Conservation (phyloP, 495 filamentous ascomycete species). For the Melanomma pulvis-pyrius region DNA sequence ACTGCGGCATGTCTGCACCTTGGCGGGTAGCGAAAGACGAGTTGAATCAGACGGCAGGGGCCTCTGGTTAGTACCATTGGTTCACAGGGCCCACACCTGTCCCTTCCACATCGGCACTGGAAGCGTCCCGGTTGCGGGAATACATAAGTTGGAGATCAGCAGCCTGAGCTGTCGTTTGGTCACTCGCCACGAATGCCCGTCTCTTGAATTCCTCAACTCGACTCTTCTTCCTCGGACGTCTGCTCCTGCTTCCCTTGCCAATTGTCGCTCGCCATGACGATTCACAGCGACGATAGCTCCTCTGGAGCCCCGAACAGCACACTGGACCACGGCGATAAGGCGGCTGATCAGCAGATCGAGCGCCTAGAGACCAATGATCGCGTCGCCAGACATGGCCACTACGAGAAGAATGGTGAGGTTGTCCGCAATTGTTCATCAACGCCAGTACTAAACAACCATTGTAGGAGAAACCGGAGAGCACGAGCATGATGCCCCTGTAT, state of each 20-base stretch:
- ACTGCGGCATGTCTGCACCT: not conserved
- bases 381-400: constrained; percentile 16
- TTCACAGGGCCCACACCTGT: too few relatives aligned
- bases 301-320: not conserved
- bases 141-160: too few relatives aligned
- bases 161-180: too few relatives aligned
- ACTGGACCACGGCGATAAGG: not conserved
- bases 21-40: not conserved
- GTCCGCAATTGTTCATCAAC: not conserved
- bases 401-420: not conserved
- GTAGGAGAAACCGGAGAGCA: constrained; percentile 14
- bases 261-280: not conserved
- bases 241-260: not conserved
- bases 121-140: too few relatives aligned
- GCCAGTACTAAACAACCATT: not conserved
- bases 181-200: too few relatives aligned
- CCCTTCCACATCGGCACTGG: too few relatives aligned
- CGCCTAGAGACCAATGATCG: constrained; percentile 22
- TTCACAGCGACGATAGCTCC: constrained; percentile 10
- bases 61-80: not conserved
- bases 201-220: too few relatives aligned
- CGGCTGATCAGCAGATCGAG: constrained; percentile 11
- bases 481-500: constrained; percentile 53
- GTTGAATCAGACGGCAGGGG: not conserved
- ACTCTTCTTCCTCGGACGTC: not conserved